These are phyloP conservation scores for Salvia hispanica DNA, from an alignment of 257 asterid genomes.

Conservation along the genomic window DNA sequence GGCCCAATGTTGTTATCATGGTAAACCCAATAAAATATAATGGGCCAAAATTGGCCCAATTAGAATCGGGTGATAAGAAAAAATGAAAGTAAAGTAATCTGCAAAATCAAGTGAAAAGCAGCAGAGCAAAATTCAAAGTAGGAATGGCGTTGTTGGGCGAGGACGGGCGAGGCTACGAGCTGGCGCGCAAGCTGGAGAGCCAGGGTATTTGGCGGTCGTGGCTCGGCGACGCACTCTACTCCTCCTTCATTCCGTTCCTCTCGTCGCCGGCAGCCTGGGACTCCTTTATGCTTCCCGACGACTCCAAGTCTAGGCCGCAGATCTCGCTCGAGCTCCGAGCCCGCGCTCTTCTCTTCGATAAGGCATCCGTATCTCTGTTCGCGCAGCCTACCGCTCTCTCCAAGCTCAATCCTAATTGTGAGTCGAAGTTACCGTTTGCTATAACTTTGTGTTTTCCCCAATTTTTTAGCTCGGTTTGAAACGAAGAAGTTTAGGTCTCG, in stretches of 20 bases:
- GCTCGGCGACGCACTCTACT: slow-evolving; percentile 82
- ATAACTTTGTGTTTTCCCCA: slow-evolving; percentile 14
- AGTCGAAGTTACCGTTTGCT: slow-evolving; percentile 4
- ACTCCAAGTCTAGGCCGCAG: slow-evolving; percentile 59
- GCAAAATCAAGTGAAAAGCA: neutral
- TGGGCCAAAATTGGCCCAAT: neutral
- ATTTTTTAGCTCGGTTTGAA: slow-evolving; percentile 8
- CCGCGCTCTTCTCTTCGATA: slow-evolving; percentile 90
- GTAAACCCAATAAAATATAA: neutral
- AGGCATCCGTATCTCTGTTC: slow-evolving; percentile 68
- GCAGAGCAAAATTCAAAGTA: neutral
- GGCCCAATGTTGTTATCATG: no score
- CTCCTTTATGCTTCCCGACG: slow-evolving; percentile 74
- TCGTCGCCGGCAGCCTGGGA: slow-evolving; percentile 82
- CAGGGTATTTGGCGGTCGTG: slow-evolving; percentile 86
- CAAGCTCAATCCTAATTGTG: slow-evolving; percentile 79
- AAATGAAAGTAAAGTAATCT: neutral
- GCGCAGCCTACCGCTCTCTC: slow-evolving; percentile 50
- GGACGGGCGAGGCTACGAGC: slow-evolving; percentile 88
- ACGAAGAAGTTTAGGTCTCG: neutral
- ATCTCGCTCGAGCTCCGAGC: slow-evolving; percentile 89
- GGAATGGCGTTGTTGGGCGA: slow-evolving; percentile 83
- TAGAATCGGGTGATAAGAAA: neutral
- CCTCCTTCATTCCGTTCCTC: slow-evolving; percentile 65
- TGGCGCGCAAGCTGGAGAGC: slow-evolving; percentile 89